Evolutionary conservation across 1,139 yeast species (phyloP).

Genomic region (Geotrichum bryndzae): DNA sequence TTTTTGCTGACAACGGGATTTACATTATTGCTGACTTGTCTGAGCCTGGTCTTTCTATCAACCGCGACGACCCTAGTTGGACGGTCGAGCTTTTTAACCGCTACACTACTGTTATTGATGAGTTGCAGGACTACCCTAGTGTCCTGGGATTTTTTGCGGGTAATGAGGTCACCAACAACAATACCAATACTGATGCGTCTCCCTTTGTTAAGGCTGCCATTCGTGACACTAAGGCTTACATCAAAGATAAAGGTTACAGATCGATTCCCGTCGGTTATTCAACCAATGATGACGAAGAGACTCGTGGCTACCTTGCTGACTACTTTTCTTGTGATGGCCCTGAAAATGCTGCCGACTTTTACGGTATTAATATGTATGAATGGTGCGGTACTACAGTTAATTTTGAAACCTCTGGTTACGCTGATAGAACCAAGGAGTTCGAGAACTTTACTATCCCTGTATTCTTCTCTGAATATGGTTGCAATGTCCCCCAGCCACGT

Average conservation of each 20-base stretch:
- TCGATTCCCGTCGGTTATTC: constrained; percentile 89
- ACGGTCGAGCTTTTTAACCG: constrained; percentile 49
- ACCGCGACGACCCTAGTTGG: constrained; percentile 69
- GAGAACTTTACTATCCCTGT: constrained; percentile 62
- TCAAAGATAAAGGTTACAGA: constrained; percentile 54
- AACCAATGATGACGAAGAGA: constrained; percentile 81
- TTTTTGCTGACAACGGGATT: constrained; percentile 87
- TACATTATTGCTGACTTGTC: constrained; percentile 86
- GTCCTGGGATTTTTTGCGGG: constrained; percentile 93
- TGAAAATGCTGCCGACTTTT: constrained; percentile 74
- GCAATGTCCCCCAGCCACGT: constrained; percentile 67
- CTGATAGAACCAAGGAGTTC: constrained; percentile 66
- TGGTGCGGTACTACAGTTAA: constrained; percentile 93
- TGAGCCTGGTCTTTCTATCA: constrained; percentile 72
- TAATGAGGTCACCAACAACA: constrained; percentile 82
- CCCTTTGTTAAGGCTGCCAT: constrained; percentile 79
- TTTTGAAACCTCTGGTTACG: constrained; percentile 76
- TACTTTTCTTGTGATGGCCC: constrained; percentile 74
- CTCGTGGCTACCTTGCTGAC: constrained; percentile 50
- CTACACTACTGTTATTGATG: constrained; percentile 65
- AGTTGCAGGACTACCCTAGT: constrained; percentile 74
- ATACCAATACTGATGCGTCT: constrained; percentile 58
- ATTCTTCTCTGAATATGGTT: constrained; percentile 90
- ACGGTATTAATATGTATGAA: constrained; percentile 95
- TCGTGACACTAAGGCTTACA: constrained; percentile 76